Conservation (phyloP, 768 basidiomycete genomes). For the Boletales sp. region DNA sequence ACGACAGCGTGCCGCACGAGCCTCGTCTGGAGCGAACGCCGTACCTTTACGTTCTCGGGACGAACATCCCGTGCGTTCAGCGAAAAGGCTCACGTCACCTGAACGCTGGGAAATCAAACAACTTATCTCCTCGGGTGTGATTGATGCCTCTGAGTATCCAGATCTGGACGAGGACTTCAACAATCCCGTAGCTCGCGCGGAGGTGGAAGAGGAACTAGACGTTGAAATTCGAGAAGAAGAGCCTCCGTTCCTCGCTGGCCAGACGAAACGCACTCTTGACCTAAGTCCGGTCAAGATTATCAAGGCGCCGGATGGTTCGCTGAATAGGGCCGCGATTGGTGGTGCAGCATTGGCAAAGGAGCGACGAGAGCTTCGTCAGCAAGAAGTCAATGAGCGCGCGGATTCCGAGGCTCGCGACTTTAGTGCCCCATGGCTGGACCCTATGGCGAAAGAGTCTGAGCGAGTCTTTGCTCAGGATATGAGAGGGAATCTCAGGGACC, state of each 20-base stretch:
- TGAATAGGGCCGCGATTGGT: slow-evolving; percentile 92
- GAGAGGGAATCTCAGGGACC: slow-evolving; percentile 74
- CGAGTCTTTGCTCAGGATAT: slow-evolving; percentile 92
- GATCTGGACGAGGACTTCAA: slow-evolving; percentile 85
- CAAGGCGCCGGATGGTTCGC: slow-evolving; percentile 95
- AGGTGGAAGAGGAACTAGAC: slow-evolving; percentile 95
- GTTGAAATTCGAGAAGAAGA: slow-evolving; percentile 97
- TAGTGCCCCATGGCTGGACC: slow-evolving; percentile 95
- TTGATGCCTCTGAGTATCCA: slow-evolving; percentile 91
- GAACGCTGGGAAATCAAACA: slow-evolving; percentile 99
- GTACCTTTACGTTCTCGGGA: slow-evolving; percentile 65
- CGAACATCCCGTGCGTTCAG: slow-evolving; percentile 58
- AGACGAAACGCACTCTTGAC: slow-evolving; percentile 93
- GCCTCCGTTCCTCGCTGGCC: slow-evolving; percentile 91
- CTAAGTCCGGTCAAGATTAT: slow-evolving; percentile 97
- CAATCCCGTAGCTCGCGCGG: slow-evolving; percentile 72
- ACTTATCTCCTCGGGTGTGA: slow-evolving; percentile 90
- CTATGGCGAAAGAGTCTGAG: slow-evolving; percentile 88
- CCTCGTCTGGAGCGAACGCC: slow-evolving; percentile 82
- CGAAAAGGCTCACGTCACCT: slow-evolving; percentile 89
- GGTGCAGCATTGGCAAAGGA: slow-evolving; percentile 95
- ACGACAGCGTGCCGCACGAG: slow-evolving; percentile 53
- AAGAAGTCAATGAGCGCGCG: slow-evolving; percentile 90
- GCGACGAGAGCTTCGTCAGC: slow-evolving; percentile 87
- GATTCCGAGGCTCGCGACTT: slow-evolving; percentile 95